Evolutionary conservation across 1,284 basidiomycete species (phyloP), one percentile per base, ranked within the genome.

Genomic region (Vanrija pseudolonga): DNA sequence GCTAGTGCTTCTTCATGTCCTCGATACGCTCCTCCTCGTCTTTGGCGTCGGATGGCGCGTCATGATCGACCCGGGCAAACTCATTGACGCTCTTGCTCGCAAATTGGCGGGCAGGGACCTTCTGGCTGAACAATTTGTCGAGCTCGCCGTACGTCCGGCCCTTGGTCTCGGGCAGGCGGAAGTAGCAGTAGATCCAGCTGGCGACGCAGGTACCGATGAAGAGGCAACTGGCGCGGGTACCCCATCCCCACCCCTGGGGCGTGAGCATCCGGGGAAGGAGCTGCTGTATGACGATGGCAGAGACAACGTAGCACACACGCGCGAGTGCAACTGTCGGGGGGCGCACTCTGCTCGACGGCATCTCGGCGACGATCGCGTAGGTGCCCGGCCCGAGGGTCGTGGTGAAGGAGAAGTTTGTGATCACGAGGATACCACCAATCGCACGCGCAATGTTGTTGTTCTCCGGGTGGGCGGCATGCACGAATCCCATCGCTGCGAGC

Each of bases 311-410:
- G n/a, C 45, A 12, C 42, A 54, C 57, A 15, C 65, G 64, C 28
- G 59, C 51, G 38, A 67, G 45, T 71, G 76, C 78, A 64, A 80
- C 73, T 5, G 79, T 77, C 68, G 80, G 80, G 48, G 73, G 68
- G 42, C 77, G 66, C 8, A 78, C 66, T 32, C 76, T 71, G 14
- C 74, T 76, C n/a, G 74, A 73, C 0, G 64, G 52, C 19, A 75
- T 66, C 56, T 78, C 78, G 42, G 73, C 71, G 28, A 76, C 32
- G 22, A 55, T 72, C 37, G 69, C 58, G 11, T 64, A 74, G 66
- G 67, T 70, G 28, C 51, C 48, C 43, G 61, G 42, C 28, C 51
- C 45, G 17, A 45, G 51, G 52, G 56, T 32, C 38, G 58, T 45
- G 55, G 62, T 58, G 52, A 64, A 66, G 52, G 48, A 32, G n/a